Conservation (phyloP, 805 yeast species). For the Wickerhamiella allomyrinae region DNA sequence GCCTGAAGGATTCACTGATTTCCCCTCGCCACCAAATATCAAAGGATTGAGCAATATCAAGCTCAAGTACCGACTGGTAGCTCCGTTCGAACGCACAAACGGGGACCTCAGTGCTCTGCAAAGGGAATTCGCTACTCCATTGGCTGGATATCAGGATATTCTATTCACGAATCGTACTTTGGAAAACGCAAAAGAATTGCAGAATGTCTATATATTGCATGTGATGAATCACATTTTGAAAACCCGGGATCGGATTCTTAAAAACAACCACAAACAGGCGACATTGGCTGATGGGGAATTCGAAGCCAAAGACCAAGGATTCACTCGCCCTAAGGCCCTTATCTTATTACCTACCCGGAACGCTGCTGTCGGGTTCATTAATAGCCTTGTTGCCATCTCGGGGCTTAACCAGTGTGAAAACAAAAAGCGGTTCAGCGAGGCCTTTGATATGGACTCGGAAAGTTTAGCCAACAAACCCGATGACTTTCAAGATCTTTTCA, state of each 20-base stretch:
- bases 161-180: slow-evolving; percentile 40
- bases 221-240: slow-evolving; percentile 69
- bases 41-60: neutral
- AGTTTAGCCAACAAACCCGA: slow-evolving; percentile 53
- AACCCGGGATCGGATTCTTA: slow-evolving; percentile 72
- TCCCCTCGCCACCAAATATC: neutral
- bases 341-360: slow-evolving; percentile 75
- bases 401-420: slow-evolving; percentile 70
- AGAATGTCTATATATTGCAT: slow-evolving; percentile 55
- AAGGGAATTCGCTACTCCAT: slow-evolving; percentile 40
- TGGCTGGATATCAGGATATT: slow-evolving; percentile 62
- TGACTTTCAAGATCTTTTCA: slow-evolving; percentile 65
- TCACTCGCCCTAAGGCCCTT: slow-evolving; percentile 80
- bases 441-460: slow-evolving; percentile 43
- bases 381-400: slow-evolving; percentile 43
- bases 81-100: slow-evolving; percentile 23
- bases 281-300: slow-evolving; percentile 21
- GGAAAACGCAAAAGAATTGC: slow-evolving; percentile 39
- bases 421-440: slow-evolving; percentile 54
- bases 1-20: slow-evolving; percentile 2
- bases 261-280: slow-evolving; percentile 50
- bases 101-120: slow-evolving; percentile 34
- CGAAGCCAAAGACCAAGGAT: slow-evolving; percentile 81
- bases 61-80: slow-evolving; percentile 32
- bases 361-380: slow-evolving; percentile 55